Evolutionary conservation across 2,329 filamentous ascomycete genomes (phyloP), one percentile per base, ranked within the genome.

Genomic region (Monilinia vaccinii-corymbosi): DNA sequence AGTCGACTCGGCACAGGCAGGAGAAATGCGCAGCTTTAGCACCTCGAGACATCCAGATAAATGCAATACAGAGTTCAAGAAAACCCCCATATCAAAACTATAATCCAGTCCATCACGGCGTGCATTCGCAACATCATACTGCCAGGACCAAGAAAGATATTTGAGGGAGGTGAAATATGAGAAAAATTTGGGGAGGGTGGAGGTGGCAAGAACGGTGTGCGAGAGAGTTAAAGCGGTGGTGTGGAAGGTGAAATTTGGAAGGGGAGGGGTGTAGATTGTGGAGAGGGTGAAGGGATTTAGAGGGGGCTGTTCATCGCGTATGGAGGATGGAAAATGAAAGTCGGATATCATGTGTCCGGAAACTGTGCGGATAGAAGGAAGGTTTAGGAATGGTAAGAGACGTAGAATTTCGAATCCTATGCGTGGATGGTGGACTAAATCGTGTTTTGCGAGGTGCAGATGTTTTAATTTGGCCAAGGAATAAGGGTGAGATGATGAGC

Each of bases 371-470:
- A 58, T 40, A 4, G 56, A 58, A 2, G 56, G 56, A 14, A 58
- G 36, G 4, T 47, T 40, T 5, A 58, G 21, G 21, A 58, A 58
- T 10, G 56, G 56, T n/a, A 58, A 32, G 4, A 44, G 8, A 13
- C 56, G 56, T 11, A 58, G 10, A 7, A 58, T 42, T 25, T 58
- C 56, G 34, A 58, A 58, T 8, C 56, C 56, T 47, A 52, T 58
- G 9, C 47, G 56, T 14, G 56, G 56, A 16, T 58, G 31, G 7
- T 52, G 25, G 16, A 58, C 25, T 31, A 21, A 18, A 16, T 58
- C 56, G 1, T 58, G 56, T 28, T 58, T 58, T 40, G 46, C 46
- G 16, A 58, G 47, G 23, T 44, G 38, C 5, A 58, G 36, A 44
- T 32, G 25, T 9, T 10, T 36, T 11, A 52, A 3, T 9, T 36